Evolutionary conservation across 306 rosid genomes (phyloP).

Genomic region (Begonia fuchsioides): DNA sequence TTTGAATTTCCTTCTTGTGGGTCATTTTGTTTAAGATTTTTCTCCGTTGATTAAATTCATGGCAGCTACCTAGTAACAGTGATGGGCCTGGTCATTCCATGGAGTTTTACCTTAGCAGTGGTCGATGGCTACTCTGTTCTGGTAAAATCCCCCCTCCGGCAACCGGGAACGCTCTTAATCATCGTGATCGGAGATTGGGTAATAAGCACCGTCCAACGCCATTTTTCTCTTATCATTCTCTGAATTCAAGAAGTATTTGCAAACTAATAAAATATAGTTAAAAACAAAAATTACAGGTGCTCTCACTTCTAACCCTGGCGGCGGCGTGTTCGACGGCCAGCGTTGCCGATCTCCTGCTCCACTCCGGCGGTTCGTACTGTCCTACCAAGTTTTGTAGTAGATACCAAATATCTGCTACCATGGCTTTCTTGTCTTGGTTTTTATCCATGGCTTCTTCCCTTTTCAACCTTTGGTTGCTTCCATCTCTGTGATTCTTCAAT

Average conservation of each 20-base stretch:
- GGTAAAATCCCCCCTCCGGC: constrained; percentile 57
- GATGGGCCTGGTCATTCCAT: constrained; percentile 84
- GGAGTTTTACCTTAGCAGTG: constrained; percentile 83
- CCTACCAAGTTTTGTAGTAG: constrained; percentile 41
- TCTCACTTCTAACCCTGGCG: constrained; percentile 54
- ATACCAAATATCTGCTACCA: constrained; percentile 66
- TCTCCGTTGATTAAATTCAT: neutral
- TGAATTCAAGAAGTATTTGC: neutral
- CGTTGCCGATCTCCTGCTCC: constrained; percentile 34
- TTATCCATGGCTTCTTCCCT: constrained; percentile 50
- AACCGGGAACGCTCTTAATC: constrained; percentile 36
- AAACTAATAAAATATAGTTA: constrained; percentile 6
- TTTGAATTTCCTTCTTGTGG: neutral
- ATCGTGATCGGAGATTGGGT: constrained; percentile 66
- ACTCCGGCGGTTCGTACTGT: constrained; percentile 29
- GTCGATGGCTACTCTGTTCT: constrained; percentile 75
- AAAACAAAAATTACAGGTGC: constrained; percentile 31
- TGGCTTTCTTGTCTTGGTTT: constrained; percentile 92
- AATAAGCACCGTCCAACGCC: neutral
- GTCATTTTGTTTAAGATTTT: neutral
- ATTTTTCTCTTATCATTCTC: constrained; percentile 3
- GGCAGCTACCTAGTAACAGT: constrained; percentile 68
- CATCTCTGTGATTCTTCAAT: constrained; percentile 24
- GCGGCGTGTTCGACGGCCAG: constrained; percentile 81
- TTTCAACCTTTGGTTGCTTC: constrained; percentile 77